Evolutionary conservation across 1,284 basidiomycete genomes (phyloP).

Genomic region (Calocybe gambosa): DNA sequence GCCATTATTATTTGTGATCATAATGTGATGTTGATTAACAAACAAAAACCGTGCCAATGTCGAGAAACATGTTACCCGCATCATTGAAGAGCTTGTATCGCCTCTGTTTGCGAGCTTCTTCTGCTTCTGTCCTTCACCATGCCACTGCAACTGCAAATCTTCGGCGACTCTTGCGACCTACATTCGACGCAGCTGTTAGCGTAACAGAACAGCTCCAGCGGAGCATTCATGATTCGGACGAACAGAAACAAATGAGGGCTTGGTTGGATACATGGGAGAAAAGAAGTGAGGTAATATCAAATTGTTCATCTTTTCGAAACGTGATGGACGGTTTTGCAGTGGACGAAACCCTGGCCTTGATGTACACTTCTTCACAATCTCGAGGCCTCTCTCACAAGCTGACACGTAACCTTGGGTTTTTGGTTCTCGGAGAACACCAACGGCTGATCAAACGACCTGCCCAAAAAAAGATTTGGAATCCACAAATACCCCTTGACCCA

Average conservation of each 20-base stretch:
- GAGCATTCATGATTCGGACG: slow-evolving; percentile 19
- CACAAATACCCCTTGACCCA: slow-evolving; percentile 26
- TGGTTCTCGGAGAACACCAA: slow-evolving; percentile 29
- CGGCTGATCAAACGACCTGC: slow-evolving; percentile 22
- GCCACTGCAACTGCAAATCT: slow-evolving; percentile 36
- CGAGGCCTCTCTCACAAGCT: slow-evolving; percentile 57
- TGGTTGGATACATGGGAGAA: slow-evolving; percentile 50
- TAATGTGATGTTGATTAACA: too few species aligned
- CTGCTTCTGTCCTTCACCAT: slow-evolving; percentile 60
- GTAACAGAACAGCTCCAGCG: slow-evolving; percentile 35
- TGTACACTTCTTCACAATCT: slow-evolving; percentile 49
- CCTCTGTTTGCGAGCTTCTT: slow-evolving; percentile 51
- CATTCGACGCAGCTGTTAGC: slow-evolving; percentile 47
- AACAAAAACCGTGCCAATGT: slow-evolving; percentile 3
- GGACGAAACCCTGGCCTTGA: slow-evolving; percentile 49
- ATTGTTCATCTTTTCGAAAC: slow-evolving; percentile 3
- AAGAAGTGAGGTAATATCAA: slow-evolving; percentile 27
- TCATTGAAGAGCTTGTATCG: slow-evolving; percentile 58
- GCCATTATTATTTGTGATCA: too few species aligned
- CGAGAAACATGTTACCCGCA: slow-evolving; percentile 32
- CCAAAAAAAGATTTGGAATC: slow-evolving; percentile 37
- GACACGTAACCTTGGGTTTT: slow-evolving; percentile 43
- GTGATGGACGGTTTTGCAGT: slow-evolving; percentile 28
- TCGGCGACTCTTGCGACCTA: slow-evolving; percentile 46
- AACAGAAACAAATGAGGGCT: slow-evolving; percentile 26